Evolutionary conservation across 164 flowering plant species (phyloP), one percentile per base, ranked within the genome.

Genomic region (Vitis cinerea): DNA sequence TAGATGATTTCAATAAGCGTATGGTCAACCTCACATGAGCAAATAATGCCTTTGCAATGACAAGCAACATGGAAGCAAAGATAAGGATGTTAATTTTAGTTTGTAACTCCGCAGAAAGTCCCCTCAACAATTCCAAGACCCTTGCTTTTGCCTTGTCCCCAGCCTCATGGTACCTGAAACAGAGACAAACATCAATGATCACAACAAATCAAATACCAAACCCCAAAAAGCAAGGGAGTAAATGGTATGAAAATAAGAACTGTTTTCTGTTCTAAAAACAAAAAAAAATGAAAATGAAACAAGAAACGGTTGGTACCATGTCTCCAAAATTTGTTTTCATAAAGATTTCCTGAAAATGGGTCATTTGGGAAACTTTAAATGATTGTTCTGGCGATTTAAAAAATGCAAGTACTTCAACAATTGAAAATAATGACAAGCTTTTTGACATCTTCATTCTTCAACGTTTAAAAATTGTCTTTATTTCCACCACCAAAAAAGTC

Each of bases 31-130:
- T 90, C 79, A 89, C 98, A 81, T 93, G 99, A 77, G 90, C 74
- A 74, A 93, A 91, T 71, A 95, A 79, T 23, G 98, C 99, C 83
- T 90, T 95, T 30, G 94, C 89, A 72, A 95, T 91, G 67, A 93
- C 85, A 65, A 95, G 97, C 81, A 91, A 77, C 89, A 83, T 91
- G 62, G 98, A 93, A 65, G 97, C 83, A 75, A 84, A 95, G 14
- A 95, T 93, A 52, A 95, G 97, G 54, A 91, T 72, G 73, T 95
- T 95, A 61, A 85, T 86, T 75, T 86, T 88, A 11, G 78, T 58
- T 76, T 91, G 93, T 59, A 95, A 77, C 73, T 91, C 94, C 59
- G 86, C 78, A 70, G 99, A 90, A 68, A 95, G 93, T 60, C 71
- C 84, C 80, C 95, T 85, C 80, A 95, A 77, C 76, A 93, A 70